Evolutionary conservation across 2,329 filamentous ascomycete species (phyloP), one percentile per base, ranked within the genome.

Genomic region (Ascochyta pisi): DNA sequence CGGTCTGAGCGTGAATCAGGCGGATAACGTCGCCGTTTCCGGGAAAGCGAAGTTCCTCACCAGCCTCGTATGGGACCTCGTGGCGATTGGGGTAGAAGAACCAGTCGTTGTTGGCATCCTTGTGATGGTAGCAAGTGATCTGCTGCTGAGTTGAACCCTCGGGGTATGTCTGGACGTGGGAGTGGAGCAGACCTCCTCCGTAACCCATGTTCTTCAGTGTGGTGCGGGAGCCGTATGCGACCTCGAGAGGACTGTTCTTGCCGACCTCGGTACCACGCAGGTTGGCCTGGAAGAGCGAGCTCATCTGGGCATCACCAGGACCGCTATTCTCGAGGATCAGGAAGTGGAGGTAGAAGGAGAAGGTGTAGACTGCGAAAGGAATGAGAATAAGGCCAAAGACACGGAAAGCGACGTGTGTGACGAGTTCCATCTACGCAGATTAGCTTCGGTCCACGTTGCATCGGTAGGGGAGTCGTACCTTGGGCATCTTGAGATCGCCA

Each of bases 181-280:
- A 97, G 79, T 98, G 94, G 41, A 98, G 87, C 33, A 99, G 86
- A 75, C 95, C 95, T 73, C 95, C 95, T 57, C 95, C 95, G 69
- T 99, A 99, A 29, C 95, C 95, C 95, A 98, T 99, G 76, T 99
- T 99, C 84, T 99, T 99, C 64, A 99, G 82, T 0, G 95, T 99
- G 8, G 89, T 90, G 56, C 90, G 87, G 33, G 95, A 99, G 24
- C 96, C 95, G 62, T 90, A 83, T 5, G 92, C 94, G 63, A 99
- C 83, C 73, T 99, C 95, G 15, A 99, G 84, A 22, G 96, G 95
- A 71, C 93, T 97, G 76, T 96, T 90, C 76, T 91, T 92, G 71
- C 94, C 94, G 60, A 99, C 94, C 63, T 96, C 90, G 10, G 94
- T 98, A 24, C 95, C 95, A 68, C 87, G 89, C 34, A 99, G 84